Evolutionary conservation across 805 yeast genomes (phyloP), one percentile per base, ranked within the genome.

Genomic region (Starmerella floris): DNA sequence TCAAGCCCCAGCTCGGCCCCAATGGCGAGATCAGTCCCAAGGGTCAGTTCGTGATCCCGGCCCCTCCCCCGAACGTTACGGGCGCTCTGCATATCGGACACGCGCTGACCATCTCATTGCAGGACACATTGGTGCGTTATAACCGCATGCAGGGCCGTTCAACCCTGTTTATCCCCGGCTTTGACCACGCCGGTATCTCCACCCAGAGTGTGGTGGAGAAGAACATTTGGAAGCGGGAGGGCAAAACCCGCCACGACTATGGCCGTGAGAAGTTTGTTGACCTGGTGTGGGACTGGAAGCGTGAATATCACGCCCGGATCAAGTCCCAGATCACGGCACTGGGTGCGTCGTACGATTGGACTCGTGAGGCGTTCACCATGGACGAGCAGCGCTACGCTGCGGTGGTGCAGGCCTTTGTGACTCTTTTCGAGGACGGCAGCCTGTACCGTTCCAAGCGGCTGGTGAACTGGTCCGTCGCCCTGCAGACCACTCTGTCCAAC

Each of bases 21-120:
- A 77, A 78, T 57, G 96, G 96, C 36, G 64, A 77, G 36, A 57
- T 74, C 52, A 79, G 79, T 59, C 82, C 91, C 34, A 87, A 76
- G 57, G 97, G 97, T 54, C 59, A 70, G 17, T 91, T 88, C 65
- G 72, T 80, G 49, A 83, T 91, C 56, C 96, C 97, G 31, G 91
- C 95, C n/a, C 98, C 98, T 31, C 98, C 98, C 49, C 98, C 98
- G 60, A 91, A 91, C 62, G 94, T 91, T 51, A 91, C 98, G 37
- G 98, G 98, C 66, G 96, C 97, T 37, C 72, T 91, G 54, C 98
- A 91, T 64, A 91, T 91, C 63, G 98, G 98, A 55, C 98, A 91
- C 64, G 98, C 97, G 23, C 73, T 91, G 61, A 91, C 98, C 16
- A 83, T 87, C 48, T 70, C 97, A 28, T 81, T 91, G 58, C 98